Evolutionary conservation across 441 rosid species (phyloP).

Genomic region (Erodium chrysanthum): DNA sequence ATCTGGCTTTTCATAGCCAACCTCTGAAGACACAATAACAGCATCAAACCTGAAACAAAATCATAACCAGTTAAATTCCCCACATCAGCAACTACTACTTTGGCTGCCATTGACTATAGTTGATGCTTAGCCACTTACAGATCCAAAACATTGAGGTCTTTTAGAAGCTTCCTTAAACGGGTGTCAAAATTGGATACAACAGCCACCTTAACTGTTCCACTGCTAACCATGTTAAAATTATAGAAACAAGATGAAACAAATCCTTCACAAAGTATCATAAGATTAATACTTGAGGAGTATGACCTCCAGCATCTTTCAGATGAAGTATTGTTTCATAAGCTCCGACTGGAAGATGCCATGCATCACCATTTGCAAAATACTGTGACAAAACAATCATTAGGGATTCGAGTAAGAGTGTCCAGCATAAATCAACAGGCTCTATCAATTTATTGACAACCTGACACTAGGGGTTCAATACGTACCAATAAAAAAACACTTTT

Average conservation of each 20-base stretch:
- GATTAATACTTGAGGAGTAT: constrained; percentile 26
- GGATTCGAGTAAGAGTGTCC: constrained; percentile 15
- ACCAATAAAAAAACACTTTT: background rate
- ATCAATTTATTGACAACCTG: background rate
- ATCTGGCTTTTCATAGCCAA: constrained; percentile 75
- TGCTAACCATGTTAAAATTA: constrained; percentile 18
- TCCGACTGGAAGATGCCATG: constrained; percentile 79
- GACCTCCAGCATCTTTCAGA: constrained; percentile 82
- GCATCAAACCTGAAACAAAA: constrained; percentile 59
- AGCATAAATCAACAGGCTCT: constrained; percentile 1
- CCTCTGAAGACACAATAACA: constrained; percentile 69
- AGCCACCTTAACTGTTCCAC: constrained; percentile 65
- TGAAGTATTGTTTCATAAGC: constrained; percentile 46
- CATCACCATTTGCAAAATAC: constrained; percentile 69
- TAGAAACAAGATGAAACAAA: constrained; percentile 15
- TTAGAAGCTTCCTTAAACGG: constrained; percentile 62
- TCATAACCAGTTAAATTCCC: background rate
- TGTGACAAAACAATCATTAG: constrained; percentile 22
- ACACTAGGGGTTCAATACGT: background rate
- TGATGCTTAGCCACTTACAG: constrained; percentile 36
- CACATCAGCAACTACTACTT: background rate
- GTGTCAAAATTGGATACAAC: constrained; percentile 79
- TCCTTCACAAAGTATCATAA: background rate
- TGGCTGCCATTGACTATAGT: background rate
- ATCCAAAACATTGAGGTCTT: constrained; percentile 62